Base-by-base conservation (phyloP, 257 asterid genomes). In the Salvia splendens region DNA sequence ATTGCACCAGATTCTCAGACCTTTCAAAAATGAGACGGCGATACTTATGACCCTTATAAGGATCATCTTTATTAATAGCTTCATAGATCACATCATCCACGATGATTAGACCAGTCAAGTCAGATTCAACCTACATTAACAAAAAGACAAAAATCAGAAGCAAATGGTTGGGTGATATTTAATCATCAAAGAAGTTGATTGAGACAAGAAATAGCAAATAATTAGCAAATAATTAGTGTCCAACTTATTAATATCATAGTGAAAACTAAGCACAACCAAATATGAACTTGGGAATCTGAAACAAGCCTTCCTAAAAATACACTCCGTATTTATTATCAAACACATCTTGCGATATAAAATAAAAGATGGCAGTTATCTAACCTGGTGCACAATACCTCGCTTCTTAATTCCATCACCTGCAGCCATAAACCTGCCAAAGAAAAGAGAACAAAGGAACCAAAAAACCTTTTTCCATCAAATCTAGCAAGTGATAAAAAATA, bases 61-160 rank as follows among this genome's bases (percentile, higher is more conserved):
- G 48, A 38, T 61, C 69, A n/a, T 76, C 74, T 15, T 75, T 88
- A 64, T 83, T 86, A 71, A 80, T 60, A 36, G 71, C 70, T 73
- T 87, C 84, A 64, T 89, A 88, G 64, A 84, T 79, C 81, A 91
- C 96, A 69, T 94, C 99, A 71, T 94, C 99, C 24, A 94, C 93
- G 66, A 77, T 59, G 67, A 94, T 84, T 52, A 84, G 86, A 65
- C 99, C 99, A 38, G 97, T 87, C 89, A 88, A 54, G 56, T 80
- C 36, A 46, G 99, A 94, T 66, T 79, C 73, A 70, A 80, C 90
- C 99, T 94, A 76, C 67, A 79, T 42, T 67, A 76, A 51, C 33
- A 35, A 47, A 70, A 50, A 55, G 54, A 52, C 54, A 54, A 9
- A 16, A 56, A 41, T 11, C 40, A 49, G 16, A 72, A 49, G 42